Evolutionary conservation across 2,329 filamentous ascomycete species (phyloP), one percentile per base, ranked within the genome.

Genomic region (Hypoxylon sp.): DNA sequence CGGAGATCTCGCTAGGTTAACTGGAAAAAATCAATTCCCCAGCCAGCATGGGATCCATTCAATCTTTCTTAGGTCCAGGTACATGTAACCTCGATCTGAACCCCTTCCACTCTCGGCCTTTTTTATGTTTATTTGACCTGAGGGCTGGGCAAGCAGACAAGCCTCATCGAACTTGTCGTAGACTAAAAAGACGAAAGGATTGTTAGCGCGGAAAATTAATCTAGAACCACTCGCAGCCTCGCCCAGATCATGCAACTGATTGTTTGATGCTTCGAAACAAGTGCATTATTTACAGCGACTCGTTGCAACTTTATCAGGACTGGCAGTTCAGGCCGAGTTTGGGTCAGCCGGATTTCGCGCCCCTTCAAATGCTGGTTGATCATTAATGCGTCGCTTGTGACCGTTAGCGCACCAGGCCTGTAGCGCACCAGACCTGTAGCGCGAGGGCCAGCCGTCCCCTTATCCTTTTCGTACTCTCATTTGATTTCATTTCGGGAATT

Each of bases 371-470:
- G 47, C 50, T 63, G 59, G 63, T 39, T 47, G 63, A 66, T 66
- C 63, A 51, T 66, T 62, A 62, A 66, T 66, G 63, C 63, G 24
- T 57, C 44, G 55, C 52, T 59, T 55, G 48, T 51, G 54, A 53
- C 49, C 41, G 44, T 19, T 48, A 48, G 48, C 32, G 48, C 19
- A n/a, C n/a, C n/a, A n/a, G n/a, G n/a, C n/a, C n/a, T n/a, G n/a
- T n/a, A n/a, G n/a, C n/a, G n/a, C n/a, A n/a, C n/a, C n/a, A n/a
- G n/a, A n/a, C n/a, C n/a, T n/a, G n/a, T n/a, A n/a, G n/a, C 30
- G 17, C 47, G 47, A 56, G 46, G 37, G 32, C 51, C 32, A 48
- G 47, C 43, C 20, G 22, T 50, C 43, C 20, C n/a, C 17, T 43
- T 26, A 26, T 4, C 24, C 24, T 26, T 26, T 10, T 34, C 32